Evolutionary conservation across 148 eudicot genomes (phyloP).

Genomic region (Selenicereus undatus): DNA sequence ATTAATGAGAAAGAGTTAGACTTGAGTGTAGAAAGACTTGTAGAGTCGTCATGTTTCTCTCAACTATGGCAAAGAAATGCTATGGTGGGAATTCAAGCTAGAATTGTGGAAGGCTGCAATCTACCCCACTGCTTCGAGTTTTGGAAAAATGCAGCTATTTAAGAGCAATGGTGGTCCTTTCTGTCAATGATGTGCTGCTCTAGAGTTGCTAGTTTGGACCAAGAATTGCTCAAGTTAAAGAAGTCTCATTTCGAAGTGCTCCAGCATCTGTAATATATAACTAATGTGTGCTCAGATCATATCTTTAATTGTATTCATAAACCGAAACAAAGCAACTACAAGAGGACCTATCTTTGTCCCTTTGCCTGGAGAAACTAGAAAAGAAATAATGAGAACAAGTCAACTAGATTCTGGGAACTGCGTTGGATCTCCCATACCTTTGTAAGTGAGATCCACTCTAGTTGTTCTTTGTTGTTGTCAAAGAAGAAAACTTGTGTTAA

Average conservation of each 20-base stretch:
- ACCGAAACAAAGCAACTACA: background rate
- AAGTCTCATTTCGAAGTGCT: background rate
- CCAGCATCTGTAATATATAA: background rate
- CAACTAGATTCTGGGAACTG: too few relatives aligned
- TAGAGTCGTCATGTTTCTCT: background rate
- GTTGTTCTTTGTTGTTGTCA: too few relatives aligned
- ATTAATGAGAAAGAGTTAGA: background rate
- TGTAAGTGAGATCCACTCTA: too few relatives aligned
- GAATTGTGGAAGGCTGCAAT: background rate
- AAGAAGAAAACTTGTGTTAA: too few relatives aligned
- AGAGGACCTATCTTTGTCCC: too few relatives aligned
- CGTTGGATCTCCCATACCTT: too few relatives aligned
- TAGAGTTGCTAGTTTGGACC: background rate
- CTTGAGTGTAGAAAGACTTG: background rate
- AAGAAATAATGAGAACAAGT: too few relatives aligned
- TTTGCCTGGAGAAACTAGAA: too few relatives aligned
- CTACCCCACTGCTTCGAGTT: background rate
- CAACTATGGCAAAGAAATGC: background rate
- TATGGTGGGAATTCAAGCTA: background rate
- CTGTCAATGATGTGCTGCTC: background rate
- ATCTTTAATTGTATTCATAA: background rate
- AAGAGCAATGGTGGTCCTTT: background rate
- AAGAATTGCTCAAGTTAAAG: background rate
- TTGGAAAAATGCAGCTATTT: background rate
- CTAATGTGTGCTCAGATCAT: background rate